phyloP scores from a whole-genome alignment of 2,329 filamentous ascomycete species.

The Juglanconis juglandina region DNA sequence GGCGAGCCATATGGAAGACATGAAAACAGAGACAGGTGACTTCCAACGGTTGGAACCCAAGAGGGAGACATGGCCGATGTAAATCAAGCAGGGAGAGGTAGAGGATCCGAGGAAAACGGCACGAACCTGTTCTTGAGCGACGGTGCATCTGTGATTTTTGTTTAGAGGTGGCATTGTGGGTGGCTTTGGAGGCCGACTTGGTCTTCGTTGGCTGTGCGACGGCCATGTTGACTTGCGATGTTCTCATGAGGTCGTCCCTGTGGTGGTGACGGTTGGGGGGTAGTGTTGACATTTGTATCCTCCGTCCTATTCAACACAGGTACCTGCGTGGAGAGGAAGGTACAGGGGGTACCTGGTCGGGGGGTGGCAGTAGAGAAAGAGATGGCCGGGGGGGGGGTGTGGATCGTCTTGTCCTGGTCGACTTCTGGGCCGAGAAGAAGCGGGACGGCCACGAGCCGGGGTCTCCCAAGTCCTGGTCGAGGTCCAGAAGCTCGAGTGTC shows the following conservation, averaged over 20 bases:
- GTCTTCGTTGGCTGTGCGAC: conserved; percentile 56
- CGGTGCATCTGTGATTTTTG: conserved; percentile 84
- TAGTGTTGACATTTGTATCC: conserved; percentile 64
- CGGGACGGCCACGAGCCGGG: conserved; percentile 34
- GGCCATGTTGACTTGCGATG: conserved; percentile 58
- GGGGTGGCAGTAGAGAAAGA: conserved; percentile 26
- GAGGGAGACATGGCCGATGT: neutral
- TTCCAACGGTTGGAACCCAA: conserved; percentile 18
- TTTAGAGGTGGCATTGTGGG: conserved; percentile 53
- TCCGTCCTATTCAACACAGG: conserved; percentile 30
- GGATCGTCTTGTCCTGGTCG: conserved; percentile 21
- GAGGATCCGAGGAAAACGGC: conserved; percentile 21
- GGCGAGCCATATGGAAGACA: conserved; percentile 15
- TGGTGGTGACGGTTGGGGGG: conserved; percentile 51
- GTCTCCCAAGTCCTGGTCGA: conserved; percentile 29
- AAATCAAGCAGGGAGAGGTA: conserved; percentile 2
- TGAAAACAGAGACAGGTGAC: conserved; percentile 23
- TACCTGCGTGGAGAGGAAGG: conserved; percentile 35
- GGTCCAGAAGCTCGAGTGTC: conserved; percentile 23
- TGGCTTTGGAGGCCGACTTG: conserved; percentile 54
- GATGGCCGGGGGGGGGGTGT: conserved; percentile 23
- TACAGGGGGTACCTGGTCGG: conserved; percentile 17
- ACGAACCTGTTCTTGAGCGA: conserved; percentile 88
- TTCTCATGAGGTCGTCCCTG: conserved; percentile 47
- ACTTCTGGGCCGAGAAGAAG: conserved; percentile 37